Conservation (phyloP, 306 rosid species). For the Quercus bicolor region DNA sequence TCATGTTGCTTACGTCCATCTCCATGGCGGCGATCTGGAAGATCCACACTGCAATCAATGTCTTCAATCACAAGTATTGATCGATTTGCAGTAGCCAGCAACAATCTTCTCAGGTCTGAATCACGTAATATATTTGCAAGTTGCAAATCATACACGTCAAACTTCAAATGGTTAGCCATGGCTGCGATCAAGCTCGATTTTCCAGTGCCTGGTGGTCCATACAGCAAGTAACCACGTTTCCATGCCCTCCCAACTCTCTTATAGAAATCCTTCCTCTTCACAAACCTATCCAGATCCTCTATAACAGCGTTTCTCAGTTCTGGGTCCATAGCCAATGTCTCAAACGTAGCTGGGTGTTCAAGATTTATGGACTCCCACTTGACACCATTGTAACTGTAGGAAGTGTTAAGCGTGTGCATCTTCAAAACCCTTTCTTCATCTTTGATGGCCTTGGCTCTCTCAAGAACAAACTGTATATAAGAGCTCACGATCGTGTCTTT, state of each 20-base stretch:
- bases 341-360: slow-evolving; percentile 81
- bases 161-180: slow-evolving; percentile 81
- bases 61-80: slow-evolving; percentile 90
- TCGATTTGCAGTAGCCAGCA: slow-evolving; percentile 65
- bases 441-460: slow-evolving; percentile 35
- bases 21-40: slow-evolving; percentile 52
- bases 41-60: slow-evolving; percentile 75
- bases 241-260: slow-evolving; percentile 85
- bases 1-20: slow-evolving; percentile 44
- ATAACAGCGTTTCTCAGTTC: slow-evolving; percentile 36
- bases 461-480: slow-evolving; percentile 58
- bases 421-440: slow-evolving; percentile 51
- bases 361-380: slow-evolving; percentile 77
- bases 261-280: slow-evolving; percentile 71
- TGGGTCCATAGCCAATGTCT: slow-evolving; percentile 72
- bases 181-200: slow-evolving; percentile 92
- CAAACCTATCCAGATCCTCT: slow-evolving; percentile 62
- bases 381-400: slow-evolving; percentile 19
- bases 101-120: slow-evolving; percentile 67
- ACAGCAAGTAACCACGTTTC: slow-evolving; percentile 83
- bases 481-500: slow-evolving; percentile 27
- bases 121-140: slow-evolving; percentile 55
- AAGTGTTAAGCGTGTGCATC: slow-evolving; percentile 57
- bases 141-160: slow-evolving; percentile 80
- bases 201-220: slow-evolving; percentile 92